Evolutionary conservation across 2,329 filamentous ascomycete species (phyloP).

Genomic region (Colletotrichum orbiculare): DNA sequence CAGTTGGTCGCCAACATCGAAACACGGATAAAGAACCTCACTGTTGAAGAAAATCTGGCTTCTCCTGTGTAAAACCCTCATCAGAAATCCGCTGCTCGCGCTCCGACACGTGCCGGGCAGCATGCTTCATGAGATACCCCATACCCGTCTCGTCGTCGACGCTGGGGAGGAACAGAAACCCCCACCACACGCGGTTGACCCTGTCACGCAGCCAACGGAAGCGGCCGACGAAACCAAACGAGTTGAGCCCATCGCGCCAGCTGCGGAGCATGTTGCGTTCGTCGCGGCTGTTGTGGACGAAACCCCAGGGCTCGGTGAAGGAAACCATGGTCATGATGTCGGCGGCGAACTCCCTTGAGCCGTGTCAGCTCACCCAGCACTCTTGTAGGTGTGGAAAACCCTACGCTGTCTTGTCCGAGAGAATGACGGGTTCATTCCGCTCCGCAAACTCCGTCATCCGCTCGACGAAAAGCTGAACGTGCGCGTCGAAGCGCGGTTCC

Average conservation of each 20-base stretch:
- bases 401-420: conserved; percentile 26
- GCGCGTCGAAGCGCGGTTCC: conserved; percentile 20
- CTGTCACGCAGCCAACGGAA: conserved; percentile 21
- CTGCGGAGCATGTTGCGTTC: conserved; percentile 24
- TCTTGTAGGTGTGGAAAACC: neutral
- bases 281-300: conserved; percentile 23
- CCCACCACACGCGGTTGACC: conserved; percentile 1
- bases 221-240: conserved; percentile 19
- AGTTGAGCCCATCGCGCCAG: conserved; percentile 16
- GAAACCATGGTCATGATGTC: conserved; percentile 29
- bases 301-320: conserved; percentile 26
- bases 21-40: neutral
- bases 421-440: conserved; percentile 7
- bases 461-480: conserved; percentile 17
- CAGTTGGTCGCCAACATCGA: too few species aligned
- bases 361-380: neutral
- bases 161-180: conserved; percentile 8
- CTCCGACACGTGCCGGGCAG: conserved; percentile 14
- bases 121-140: conserved; percentile 27
- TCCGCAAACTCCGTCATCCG: conserved; percentile 20
- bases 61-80: conserved; percentile 14
- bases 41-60: conserved; percentile 18
- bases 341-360: conserved; percentile 17
- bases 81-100: conserved; percentile 14
- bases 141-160: conserved; percentile 20